A percentile compares a stretch with the other conserved stretches of the same genome.
These are phyloP conservation scores for Naganishia vaughanmartiniae DNA, from an alignment of 768 basidiomycete genomes.

Conservation along the genomic window DNA sequence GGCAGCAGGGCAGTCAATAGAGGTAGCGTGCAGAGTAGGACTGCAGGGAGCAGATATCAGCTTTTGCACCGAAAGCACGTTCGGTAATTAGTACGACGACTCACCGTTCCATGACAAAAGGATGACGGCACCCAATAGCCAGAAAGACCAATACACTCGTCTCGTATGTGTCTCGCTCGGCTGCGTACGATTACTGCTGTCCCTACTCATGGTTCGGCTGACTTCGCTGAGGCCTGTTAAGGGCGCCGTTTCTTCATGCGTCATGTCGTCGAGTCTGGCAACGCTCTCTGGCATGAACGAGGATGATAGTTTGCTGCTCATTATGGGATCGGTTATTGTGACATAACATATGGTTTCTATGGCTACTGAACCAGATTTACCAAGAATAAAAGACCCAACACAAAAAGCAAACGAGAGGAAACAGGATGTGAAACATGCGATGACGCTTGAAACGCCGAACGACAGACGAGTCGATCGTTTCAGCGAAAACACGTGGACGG, in stretches of 20 bases:
- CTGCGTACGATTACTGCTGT: not conserved
- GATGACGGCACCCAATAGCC: constrained; percentile 69
- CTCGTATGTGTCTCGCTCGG: constrained; percentile 18
- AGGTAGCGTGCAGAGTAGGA: constrained; percentile 78
- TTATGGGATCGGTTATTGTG: not conserved
- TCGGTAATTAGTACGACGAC: constrained; percentile 33
- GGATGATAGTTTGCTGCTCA: not conserved
- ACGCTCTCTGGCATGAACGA: not conserved
- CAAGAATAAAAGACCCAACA: not conserved
- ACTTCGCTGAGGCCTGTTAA: constrained; percentile 11
- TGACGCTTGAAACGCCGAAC: constrained; percentile 5
- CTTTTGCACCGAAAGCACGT: not conserved
- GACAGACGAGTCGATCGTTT: not conserved
- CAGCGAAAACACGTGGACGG: not conserved
- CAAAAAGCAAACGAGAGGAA: not conserved
- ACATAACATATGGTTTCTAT: not conserved
- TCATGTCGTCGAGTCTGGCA: constrained; percentile 1
- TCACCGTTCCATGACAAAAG: constrained; percentile 88
- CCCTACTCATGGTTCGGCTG: constrained; percentile 21
- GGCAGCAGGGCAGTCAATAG: constrained; percentile 72
- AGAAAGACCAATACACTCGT: constrained; percentile 45
- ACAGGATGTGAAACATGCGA: constrained; percentile 17
- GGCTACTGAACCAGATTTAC: not conserved
- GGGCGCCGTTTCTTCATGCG: constrained; percentile 11
- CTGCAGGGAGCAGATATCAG: constrained; percentile 54